Conservation (phyloP, 768 basidiomycete genomes). For the Grammothele lineata region DNA sequence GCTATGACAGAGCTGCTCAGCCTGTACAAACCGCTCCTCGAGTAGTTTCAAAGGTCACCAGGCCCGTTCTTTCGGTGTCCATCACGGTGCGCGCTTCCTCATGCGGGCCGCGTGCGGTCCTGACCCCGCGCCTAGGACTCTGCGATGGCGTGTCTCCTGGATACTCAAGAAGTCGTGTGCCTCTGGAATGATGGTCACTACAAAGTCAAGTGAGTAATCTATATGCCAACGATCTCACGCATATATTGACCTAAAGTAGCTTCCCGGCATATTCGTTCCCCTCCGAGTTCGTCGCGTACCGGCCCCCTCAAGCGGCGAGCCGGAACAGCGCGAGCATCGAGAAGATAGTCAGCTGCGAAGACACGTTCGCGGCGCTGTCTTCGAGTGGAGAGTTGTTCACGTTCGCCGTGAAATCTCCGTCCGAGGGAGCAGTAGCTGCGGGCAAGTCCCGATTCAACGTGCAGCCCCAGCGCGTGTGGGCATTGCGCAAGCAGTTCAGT, state of each 20-base stretch:
- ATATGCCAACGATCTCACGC: neutral
- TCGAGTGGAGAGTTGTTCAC: constrained; percentile 90
- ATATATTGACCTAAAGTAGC: no score
- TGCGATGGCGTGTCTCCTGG: constrained; percentile 77
- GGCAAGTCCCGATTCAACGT: constrained; percentile 34
- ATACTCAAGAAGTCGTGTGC: constrained; percentile 78
- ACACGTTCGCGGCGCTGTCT: constrained; percentile 77
- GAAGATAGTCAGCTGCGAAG: constrained; percentile 78
- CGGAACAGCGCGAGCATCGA: constrained; percentile 66
- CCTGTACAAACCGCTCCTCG: constrained; percentile 75
- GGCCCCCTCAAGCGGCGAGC: constrained; percentile 72
- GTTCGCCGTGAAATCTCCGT: constrained; percentile 47
- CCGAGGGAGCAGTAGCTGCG: constrained; percentile 21
- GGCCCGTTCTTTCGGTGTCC: constrained; percentile 66
- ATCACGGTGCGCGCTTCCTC: constrained; percentile 49
- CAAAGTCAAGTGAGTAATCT: constrained; percentile 59
- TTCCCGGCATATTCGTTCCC: constrained; percentile 81
- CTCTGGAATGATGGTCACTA: constrained; percentile 73
- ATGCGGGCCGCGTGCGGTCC: no score
- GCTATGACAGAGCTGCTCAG: constrained; percentile 72
- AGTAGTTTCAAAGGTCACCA: constrained; percentile 72
- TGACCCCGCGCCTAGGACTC: constrained; percentile 50
- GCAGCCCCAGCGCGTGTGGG: constrained; percentile 90
- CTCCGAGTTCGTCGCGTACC: constrained; percentile 69
- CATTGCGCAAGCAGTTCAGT: constrained; percentile 79